Evolutionary conservation across 169 alveolate species (phyloP), one percentile per base, ranked within the genome.

Genomic region (Neospora caninum): DNA sequence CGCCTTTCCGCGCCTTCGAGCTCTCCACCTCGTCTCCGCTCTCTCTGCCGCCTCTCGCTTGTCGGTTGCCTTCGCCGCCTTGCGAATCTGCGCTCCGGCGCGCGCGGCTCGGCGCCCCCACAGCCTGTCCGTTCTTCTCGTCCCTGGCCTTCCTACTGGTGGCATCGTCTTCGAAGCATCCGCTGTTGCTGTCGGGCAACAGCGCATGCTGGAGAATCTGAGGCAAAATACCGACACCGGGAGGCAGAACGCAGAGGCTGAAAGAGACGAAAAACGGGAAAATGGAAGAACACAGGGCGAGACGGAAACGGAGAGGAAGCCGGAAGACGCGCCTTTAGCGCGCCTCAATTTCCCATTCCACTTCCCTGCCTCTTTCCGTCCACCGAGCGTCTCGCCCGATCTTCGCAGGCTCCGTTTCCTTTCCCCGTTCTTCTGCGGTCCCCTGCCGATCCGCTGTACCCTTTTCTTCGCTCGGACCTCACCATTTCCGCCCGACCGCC

Each of bases 401-500:
- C n/a, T 49, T 49, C 58, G 58, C 22, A 49, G 58, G 13, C 58
- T 49, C 13, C 58, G 22, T 49, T 13, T 49, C 58, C 58, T 49
- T 13, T 4, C 58, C 58, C 58, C n/a, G n/a, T n/a, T n/a, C n/a
- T n/a, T n/a, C n/a, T n/a, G n/a, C n/a, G n/a, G n/a, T n/a, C n/a
- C n/a, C n/a, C n/a, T n/a, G n/a, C n/a, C n/a, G n/a, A n/a, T n/a
- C n/a, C n/a, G n/a, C n/a, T 49, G 58, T 13, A 4, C 13, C 58
- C 4, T 49, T 49, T 49, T 49, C 13, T 49, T 49, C 58, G 22
- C 27, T 73, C n/a, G 39, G 43, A 39, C n/a, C 92, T 88, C 64
- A 88, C 92, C 42, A 88, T 69, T 39, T 43, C 42, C 22, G 92
- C 92, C 6, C n/a, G 80, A 0, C 84, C 92, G 25, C 83, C 92